phyloP scores from a whole-genome alignment of 78 protist species.

The Anaeramoeba flamelloides region DNA sequence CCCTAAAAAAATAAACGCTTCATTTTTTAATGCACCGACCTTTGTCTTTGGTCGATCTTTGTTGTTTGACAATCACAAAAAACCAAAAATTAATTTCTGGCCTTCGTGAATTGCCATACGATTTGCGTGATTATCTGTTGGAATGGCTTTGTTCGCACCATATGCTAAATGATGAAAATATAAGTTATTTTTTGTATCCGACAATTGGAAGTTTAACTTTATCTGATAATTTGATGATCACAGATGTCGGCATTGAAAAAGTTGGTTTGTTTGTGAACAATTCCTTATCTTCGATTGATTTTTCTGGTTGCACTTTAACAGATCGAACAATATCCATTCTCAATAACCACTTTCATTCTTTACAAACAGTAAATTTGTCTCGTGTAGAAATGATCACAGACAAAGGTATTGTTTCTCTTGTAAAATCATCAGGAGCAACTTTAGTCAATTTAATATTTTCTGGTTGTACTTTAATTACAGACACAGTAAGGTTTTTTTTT shows the following conservation, averaged over 20 bases:
- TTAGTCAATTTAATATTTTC: neutral
- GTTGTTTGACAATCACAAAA: neutral
- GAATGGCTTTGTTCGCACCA: neutral
- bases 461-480: neutral
- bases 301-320: neutral
- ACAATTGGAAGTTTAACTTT: neutral
- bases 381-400: neutral
- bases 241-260: neutral
- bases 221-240: neutral
- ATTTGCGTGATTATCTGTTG: neutral
- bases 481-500: neutral
- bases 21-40: too few species aligned
- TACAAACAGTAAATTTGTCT: neutral
- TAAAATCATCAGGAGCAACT: neutral
- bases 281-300: neutral
- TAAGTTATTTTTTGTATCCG: neutral
- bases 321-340: neutral
- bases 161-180: neutral
- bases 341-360: neutral
- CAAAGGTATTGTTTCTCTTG: neutral
- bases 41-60: neutral
- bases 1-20: too few species aligned
- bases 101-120: neutral
- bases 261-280: neutral
- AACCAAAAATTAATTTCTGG: neutral